phyloP scores from a whole-genome alignment of 441 rosid genomes.

The Euphorbia schlechtendalii region DNA sequence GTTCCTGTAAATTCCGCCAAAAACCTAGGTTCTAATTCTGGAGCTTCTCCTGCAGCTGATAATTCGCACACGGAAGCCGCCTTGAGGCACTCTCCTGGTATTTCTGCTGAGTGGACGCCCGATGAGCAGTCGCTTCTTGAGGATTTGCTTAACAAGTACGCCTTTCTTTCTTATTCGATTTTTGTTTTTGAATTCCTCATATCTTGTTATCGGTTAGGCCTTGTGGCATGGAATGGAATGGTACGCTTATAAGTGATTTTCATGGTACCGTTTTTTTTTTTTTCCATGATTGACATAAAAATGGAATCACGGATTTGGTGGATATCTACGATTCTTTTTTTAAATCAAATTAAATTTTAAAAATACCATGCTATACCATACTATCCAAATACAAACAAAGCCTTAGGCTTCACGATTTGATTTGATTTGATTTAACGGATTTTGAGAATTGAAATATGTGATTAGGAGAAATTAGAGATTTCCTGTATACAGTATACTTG shows the following conservation, averaged over 20 bases:
- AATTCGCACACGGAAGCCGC: slow-evolving; percentile 35
- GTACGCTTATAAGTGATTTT: too few relatives aligned
- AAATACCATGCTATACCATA: too few relatives aligned
- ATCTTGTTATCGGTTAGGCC: not conserved
- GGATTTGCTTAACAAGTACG: slow-evolving; percentile 51
- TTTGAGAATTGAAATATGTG: too few relatives aligned
- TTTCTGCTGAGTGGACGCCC: slow-evolving; percentile 55
- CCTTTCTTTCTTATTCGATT: not conserved
- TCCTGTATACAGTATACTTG: not conserved
- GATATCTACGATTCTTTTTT: too few relatives aligned
- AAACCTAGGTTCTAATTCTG: slow-evolving; percentile 33
- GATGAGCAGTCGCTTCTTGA: slow-evolving; percentile 67
- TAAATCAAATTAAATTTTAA: too few relatives aligned
- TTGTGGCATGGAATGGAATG: too few relatives aligned
- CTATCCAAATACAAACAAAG: too few relatives aligned
- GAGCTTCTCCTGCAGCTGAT: slow-evolving; percentile 21
- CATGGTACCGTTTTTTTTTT: too few relatives aligned
- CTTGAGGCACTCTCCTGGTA: slow-evolving; percentile 58
- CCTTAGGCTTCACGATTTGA: not conserved
- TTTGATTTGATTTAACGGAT: not conserved
- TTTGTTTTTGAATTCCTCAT: not conserved
- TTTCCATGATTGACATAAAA: too few relatives aligned
- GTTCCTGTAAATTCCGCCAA: slow-evolving; percentile 34
- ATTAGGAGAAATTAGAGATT: not conserved
- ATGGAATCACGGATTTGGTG: too few relatives aligned